Conservation (phyloP, 2,329 filamentous ascomycete genomes). For the Penicillium sp. region DNA sequence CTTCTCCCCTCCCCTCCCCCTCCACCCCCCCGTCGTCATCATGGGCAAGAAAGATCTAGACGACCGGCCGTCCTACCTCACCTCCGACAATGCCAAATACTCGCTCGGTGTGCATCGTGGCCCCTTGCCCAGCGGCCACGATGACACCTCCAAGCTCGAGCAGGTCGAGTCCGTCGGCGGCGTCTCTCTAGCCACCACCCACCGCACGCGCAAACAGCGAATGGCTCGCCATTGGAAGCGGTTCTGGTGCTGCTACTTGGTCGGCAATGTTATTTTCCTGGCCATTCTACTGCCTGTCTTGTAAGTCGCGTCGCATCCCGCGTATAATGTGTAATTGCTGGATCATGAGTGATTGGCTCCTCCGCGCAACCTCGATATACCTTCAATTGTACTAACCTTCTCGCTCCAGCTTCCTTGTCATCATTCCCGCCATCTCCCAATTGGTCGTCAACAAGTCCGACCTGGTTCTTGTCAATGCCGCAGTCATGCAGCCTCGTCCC, state of each 20-base stretch:
- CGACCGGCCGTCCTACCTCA: constrained; percentile 30
- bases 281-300: constrained; percentile 44
- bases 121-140: constrained; percentile 22
- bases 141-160: constrained; percentile 25
- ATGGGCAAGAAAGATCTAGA: constrained; percentile 25
- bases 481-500: constrained; percentile 36
- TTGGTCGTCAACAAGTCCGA: constrained; percentile 39
- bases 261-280: constrained; percentile 39
- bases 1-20: background rate
- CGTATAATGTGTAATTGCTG: background rate
- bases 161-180: constrained; percentile 31
- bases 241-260: constrained; percentile 42
- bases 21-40: constrained; percentile 5
- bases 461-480: constrained; percentile 39
- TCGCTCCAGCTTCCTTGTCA: constrained; percentile 39
- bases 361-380: background rate
- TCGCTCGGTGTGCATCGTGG: constrained; percentile 35
- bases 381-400: background rate
- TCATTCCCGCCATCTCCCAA: constrained; percentile 45
- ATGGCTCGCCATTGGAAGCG: constrained; percentile 39
- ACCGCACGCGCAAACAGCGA: constrained; percentile 28
- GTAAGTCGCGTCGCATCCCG: constrained; percentile 27
- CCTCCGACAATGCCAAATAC: constrained; percentile 32
- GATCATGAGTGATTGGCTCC: background rate
- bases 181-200: constrained; percentile 27